Conservation (phyloP, 768 basidiomycete genomes). For the Hirschioporus abietinus region DNA sequence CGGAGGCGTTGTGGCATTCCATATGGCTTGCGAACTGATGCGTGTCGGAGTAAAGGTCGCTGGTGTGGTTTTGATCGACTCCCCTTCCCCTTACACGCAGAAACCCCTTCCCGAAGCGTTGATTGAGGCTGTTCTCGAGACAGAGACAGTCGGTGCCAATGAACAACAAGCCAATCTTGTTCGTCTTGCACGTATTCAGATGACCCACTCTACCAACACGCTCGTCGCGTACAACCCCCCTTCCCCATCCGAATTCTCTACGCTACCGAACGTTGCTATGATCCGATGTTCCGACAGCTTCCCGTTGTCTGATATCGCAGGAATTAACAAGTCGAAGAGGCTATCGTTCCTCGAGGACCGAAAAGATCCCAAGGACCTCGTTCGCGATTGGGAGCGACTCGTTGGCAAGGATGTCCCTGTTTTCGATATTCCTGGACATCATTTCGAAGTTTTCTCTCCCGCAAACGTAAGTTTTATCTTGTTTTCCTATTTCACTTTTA, state of each 20-base stretch:
- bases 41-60: slow-evolving; percentile 36
- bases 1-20: slow-evolving; percentile 68
- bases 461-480: slow-evolving; percentile 37
- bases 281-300: slow-evolving; percentile 51
- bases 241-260: slow-evolving; percentile 12
- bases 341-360: slow-evolving; percentile 52
- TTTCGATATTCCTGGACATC: slow-evolving; percentile 59
- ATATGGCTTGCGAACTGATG: slow-evolving; percentile 50
- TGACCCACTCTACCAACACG: slow-evolving; percentile 20
- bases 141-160: slow-evolving; percentile 23
- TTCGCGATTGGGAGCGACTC: slow-evolving; percentile 44
- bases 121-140: slow-evolving; percentile 40
- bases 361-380: slow-evolving; percentile 25
- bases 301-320: slow-evolving; percentile 23
- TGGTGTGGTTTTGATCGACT: slow-evolving; percentile 64
- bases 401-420: slow-evolving; percentile 33
- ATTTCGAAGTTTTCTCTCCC: slow-evolving; percentile 53
- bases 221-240: slow-evolving; percentile 42
- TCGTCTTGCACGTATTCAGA: slow-evolving; percentile 12
- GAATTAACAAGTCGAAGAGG: slow-evolving; percentile 21
- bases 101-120: slow-evolving; percentile 47
- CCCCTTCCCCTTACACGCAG: slow-evolving; percentile 51
- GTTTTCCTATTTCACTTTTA: not conserved
- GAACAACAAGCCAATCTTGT: not conserved
- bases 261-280: slow-evolving; percentile 37